Evolutionary conservation across 495 filamentous ascomycete genomes (phyloP), one percentile per base, ranked within the genome.

Genomic region (Aspergillus funiculosus): DNA sequence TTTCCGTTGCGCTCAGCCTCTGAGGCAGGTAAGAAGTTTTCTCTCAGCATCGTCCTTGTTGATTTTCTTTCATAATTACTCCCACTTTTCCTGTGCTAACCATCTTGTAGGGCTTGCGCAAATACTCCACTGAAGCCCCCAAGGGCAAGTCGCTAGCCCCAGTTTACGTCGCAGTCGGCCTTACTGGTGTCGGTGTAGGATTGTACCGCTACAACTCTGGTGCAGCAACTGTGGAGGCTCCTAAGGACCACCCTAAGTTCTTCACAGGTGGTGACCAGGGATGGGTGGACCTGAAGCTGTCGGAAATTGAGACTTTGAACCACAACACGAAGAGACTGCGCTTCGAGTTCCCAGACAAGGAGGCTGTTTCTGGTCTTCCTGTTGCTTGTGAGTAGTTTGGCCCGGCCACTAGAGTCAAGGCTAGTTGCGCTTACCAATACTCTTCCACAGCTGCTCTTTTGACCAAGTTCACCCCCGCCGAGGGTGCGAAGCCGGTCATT

Each of bases 251-350:
- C 25, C 51, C 61, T 24, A 71, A 68, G 58, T 62, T 85, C 24
- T 86, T 98, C 64, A 84, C 73, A 13, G 94, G 91, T 46, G 87
- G 89, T 30, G 85, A 90, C 37, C 81, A 92, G 66, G 90, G 88
- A 56, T 94, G 86, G 66, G 64, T 95, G 30, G 77, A 79, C 49
- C 78, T 94, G 51, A 80, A 83, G 71, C 75, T 98, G 32, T 80
- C 87, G 31, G 77, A 80, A n/a, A 75, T 87, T 51, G 83, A 88
- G 68, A 57, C 62, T 10, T 63, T 95, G 67, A 94, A 84, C 69
- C 81, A 85, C 71, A 95, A 95, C 75, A 89, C 88, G 45, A 95
- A 95, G 82, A 76, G 72, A 34, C 70, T 95, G 58, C 81, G 85
- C 54, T 95, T 95, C 68, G 74, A 77, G 30, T 80, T 94, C 19